Base-by-base conservation (phyloP, 2,329 filamentous ascomycete genomes). In the Tolypocladium album region DNA sequence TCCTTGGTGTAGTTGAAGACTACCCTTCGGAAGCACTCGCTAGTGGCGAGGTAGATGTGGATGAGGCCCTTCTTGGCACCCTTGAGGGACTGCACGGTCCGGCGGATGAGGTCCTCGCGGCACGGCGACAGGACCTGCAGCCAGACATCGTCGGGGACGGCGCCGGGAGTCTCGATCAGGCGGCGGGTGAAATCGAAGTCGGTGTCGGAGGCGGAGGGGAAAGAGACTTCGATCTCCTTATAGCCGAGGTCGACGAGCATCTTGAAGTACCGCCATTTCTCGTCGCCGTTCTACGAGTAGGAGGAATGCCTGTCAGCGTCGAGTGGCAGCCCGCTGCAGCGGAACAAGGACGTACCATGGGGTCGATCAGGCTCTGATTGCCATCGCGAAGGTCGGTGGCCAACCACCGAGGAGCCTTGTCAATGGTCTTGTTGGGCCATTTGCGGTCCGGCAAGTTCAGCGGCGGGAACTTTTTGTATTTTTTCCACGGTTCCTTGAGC, bases 181-280 rank as follows among this genome's bases (percentile, higher is more conserved):
- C 88, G 86, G 66, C 91, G 83, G 47, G 92, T 96, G 71, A 97
- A 97, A 79, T 96, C 90, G 78, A 92, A 97, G 77, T 97, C 94
- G 69, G 89, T 96, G 72, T 96, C 88, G 45, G 92, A 96, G 17
- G 93, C 92, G 0, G 92, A 96, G 57, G 93, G 93, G 76, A 96
- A 97, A 5, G 92, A 94, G 24, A 97, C 88, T 73, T 97, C 93
- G 65, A 97, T 97, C 77, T 97, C 93, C 78, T 97, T 97, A 82
- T 95, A 97, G 67, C 94, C 93, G 57, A 97, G 82, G 63, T 93
- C 86, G 69, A 88, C 85, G 59, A 97, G 85, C 91, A 96, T 95
- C 76, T 92, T 87, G 81, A 97, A 97, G 81, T 92, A 97, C 63
- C 82, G 81, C 85, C 89, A 94, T 78, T 97, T 97, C 80, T 97